Conservation (phyloP, 106 monocot genomes). For the Acanthochlamys bracteata region DNA sequence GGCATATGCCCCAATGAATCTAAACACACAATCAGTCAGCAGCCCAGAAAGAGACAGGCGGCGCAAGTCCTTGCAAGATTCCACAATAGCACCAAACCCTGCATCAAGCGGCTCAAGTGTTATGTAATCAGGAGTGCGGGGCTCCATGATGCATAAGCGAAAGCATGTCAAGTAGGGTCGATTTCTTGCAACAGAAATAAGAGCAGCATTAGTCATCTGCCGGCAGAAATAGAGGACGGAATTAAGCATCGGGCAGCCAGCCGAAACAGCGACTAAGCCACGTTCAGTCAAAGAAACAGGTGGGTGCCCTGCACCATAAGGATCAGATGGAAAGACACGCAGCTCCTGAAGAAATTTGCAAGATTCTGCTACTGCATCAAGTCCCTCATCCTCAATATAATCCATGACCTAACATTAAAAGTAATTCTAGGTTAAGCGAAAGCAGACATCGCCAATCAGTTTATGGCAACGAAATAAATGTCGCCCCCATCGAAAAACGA, state of each 20-base stretch:
- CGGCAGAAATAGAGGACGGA: conserved; percentile 74
- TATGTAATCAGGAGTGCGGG: conserved; percentile 45
- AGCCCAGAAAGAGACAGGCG: conserved; percentile 74
- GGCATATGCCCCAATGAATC: conserved; percentile 43
- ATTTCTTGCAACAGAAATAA: conserved; percentile 45
- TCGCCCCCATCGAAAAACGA: too few species aligned
- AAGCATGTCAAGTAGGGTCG: conserved; percentile 55
- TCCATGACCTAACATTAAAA: conserved; percentile 56
- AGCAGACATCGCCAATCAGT: too few species aligned
- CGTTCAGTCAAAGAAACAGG: conserved; percentile 47
- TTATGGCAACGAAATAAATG: too few species aligned
- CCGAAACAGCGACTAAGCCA: conserved; percentile 51
- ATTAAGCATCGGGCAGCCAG: conserved; percentile 49
- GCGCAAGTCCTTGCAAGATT: conserved; percentile 47
- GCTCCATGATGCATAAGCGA: conserved; percentile 69
- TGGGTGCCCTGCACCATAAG: conserved; percentile 31
- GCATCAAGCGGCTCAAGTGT: conserved; percentile 51
- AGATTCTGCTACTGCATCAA: conserved; percentile 60
- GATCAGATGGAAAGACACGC: conserved; percentile 83
- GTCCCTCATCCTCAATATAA: conserved; percentile 69
- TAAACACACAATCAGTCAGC: conserved; percentile 59
- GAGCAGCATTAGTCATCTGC: conserved; percentile 72
- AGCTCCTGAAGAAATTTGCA: conserved; percentile 69
- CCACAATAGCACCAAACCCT: conserved; percentile 54
- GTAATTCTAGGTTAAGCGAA: neutral